Percentiles rank a stretch among this genome's conserved stretches.
phyloP scores from a whole-genome alignment of 208 protist species.

The Kentomonas sorsogonicus region DNA sequence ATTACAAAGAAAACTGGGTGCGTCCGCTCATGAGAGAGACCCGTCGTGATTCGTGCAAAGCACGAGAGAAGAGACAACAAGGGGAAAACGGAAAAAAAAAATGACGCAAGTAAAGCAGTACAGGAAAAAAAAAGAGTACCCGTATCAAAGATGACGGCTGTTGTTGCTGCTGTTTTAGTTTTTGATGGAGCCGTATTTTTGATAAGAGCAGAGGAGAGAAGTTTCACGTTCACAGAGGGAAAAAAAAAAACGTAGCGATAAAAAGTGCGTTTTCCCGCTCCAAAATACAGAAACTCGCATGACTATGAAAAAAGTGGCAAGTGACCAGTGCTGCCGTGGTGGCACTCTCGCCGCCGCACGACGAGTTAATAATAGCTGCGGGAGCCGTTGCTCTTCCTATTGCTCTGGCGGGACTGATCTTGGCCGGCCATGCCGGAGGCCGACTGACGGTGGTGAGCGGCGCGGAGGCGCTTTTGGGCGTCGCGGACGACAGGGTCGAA shows the following conservation, averaged over 20 bases:
- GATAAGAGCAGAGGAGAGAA: no score
- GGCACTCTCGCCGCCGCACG: not conserved
- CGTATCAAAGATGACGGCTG: not conserved
- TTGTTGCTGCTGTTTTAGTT: not conserved
- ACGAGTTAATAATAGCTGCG: no score
- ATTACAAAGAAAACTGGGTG: no score
- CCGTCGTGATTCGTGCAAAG: slow-evolving; percentile 5
- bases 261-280: no score
- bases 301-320: no score
- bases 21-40: no score
- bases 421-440: not conserved
- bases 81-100: not conserved
- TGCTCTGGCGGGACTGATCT: not conserved
- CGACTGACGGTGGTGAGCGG: not conserved
- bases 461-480: not conserved
- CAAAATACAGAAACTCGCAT: no score
- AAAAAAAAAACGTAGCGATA: no score
- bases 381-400: not conserved
- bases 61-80: not conserved
- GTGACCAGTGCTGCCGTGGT: not conserved
- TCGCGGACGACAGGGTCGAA: slow-evolving; percentile 39
- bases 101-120: not conserved
- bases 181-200: no score
- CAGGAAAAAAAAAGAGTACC: slow-evolving; percentile 1
- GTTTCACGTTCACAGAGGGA: no score